Evolutionary conservation across 805 yeast genomes (phyloP).

Genomic region (Starmerella ratchasimensis): DNA sequence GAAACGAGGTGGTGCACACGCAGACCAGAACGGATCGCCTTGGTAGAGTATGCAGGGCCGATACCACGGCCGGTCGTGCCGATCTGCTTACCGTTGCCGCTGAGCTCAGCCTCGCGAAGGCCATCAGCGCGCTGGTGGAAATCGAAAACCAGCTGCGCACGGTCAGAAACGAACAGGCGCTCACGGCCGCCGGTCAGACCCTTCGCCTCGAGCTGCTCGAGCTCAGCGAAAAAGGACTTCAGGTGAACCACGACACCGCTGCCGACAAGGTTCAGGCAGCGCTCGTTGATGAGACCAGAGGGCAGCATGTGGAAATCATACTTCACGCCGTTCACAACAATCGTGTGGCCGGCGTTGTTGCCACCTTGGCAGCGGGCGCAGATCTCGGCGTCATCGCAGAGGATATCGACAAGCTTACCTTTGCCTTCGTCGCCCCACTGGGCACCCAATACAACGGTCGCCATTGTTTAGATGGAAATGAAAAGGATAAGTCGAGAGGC

Average conservation of each 20-base stretch:
- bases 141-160: constrained; percentile 94
- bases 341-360: constrained; percentile 98
- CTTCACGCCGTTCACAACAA: constrained; percentile 75
- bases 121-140: constrained; percentile 97
- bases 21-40: constrained; percentile 91
- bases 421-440: constrained; percentile 99
- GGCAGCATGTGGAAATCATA: constrained; percentile 98
- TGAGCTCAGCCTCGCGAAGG: constrained; percentile 81
- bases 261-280: constrained; percentile 80
- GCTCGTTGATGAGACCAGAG: constrained; percentile 90
- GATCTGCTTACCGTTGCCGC: constrained; percentile 65
- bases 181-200: constrained; percentile 61
- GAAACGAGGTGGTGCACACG: constrained; percentile 92
- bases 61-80: constrained; percentile 99
- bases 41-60: constrained; percentile 95
- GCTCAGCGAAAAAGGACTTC: constrained; percentile 82
- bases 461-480: no score
- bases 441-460: constrained; percentile 90
- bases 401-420: constrained; percentile 88
- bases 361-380: constrained; percentile 98
- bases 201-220: constrained; percentile 64
- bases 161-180: constrained; percentile 74
- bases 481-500: no score
- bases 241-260: constrained; percentile 94
- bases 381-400: constrained; percentile 89